phyloP scores from a whole-genome alignment of 176 grass and related monocot genomes.

The Carex cristatella region DNA sequence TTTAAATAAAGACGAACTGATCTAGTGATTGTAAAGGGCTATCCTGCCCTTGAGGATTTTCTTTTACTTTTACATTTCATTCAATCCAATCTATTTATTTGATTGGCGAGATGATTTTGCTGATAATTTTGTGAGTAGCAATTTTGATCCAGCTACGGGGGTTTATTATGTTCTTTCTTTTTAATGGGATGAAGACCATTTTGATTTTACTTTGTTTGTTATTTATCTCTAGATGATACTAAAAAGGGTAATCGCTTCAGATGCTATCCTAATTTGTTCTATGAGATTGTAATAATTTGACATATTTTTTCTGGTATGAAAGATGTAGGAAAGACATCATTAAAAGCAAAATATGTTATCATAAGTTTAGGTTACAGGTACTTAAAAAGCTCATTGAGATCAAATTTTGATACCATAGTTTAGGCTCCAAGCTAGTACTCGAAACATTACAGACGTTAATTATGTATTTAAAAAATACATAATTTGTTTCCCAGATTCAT shows the following conservation, averaged over 20 bases:
- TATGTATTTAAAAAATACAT: not conserved
- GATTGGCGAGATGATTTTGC: slow-evolving; percentile 18
- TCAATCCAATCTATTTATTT: slow-evolving; percentile 11
- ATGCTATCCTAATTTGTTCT: not conserved
- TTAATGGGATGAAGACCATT: slow-evolving; percentile 2
- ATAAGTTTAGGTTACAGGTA: not conserved
- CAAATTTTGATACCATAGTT: not conserved
- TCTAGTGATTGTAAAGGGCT: slow-evolving; percentile 12
- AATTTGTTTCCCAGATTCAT: not conserved
- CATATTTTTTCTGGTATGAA: not conserved
- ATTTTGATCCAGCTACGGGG: slow-evolving; percentile 20
- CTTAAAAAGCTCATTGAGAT: not conserved
- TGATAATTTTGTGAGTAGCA: slow-evolving; percentile 26
- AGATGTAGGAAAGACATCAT: not conserved
- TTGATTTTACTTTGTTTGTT: not conserved
- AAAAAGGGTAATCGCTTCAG: not conserved
- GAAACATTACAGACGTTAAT: not conserved
- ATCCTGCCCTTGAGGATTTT: slow-evolving; percentile 18
- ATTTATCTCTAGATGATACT: slow-evolving; percentile 4
- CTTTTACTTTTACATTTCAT: slow-evolving; percentile 23
- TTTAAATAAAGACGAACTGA: slow-evolving; percentile 51
- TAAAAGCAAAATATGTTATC: not conserved
- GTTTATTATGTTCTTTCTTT: slow-evolving; percentile 14
- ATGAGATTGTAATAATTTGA: slow-evolving; percentile 5
- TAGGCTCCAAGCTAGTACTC: not conserved